These are phyloP conservation scores for Aspergillus conjunctus DNA, from an alignment of 495 filamentous ascomycete species.

Conservation along the genomic window DNA sequence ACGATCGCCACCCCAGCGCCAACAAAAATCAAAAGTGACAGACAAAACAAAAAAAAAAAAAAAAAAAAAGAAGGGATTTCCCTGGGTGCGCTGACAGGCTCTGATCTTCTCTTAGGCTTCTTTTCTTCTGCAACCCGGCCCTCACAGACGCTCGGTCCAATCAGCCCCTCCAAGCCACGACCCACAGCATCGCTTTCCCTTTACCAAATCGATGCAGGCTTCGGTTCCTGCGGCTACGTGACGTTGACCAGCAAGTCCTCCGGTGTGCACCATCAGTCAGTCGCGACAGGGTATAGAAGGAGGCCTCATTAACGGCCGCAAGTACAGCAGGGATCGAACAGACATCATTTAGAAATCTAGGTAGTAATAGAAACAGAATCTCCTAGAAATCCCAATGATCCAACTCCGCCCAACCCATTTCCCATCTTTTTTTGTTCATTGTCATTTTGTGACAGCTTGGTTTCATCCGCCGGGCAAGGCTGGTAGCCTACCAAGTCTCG, in stretches of 20 bases:
- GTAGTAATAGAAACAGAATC: constrained; percentile 1
- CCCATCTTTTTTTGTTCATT: constrained; percentile 2
- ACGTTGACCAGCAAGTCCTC: constrained; percentile 17
- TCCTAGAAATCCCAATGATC: background rate
- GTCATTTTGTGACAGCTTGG: constrained; percentile 18
- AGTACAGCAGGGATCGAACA: background rate
- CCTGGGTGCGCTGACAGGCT: constrained; percentile 8
- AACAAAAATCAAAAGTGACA: background rate
- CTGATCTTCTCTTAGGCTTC: constrained; percentile 26
- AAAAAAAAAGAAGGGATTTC: constrained; percentile 3
- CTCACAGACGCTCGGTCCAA: constrained; percentile 31
- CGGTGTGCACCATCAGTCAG: background rate
- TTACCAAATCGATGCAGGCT: constrained; percentile 26
- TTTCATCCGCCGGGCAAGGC: constrained; percentile 21
- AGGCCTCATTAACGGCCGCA: background rate
- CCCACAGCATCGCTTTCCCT: constrained; percentile 25
- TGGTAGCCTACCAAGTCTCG: constrained; percentile 7
- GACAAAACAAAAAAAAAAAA: background rate
- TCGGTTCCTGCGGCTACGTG: constrained; percentile 34
- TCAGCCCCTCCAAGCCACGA: constrained; percentile 27
- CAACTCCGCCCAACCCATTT: constrained; percentile 2
- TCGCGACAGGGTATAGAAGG: constrained; percentile 3
- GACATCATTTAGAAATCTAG: background rate
- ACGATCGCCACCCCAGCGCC: constrained; percentile 6
- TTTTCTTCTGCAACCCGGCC: constrained; percentile 23